phyloP scores from a whole-genome alignment of 306 rosid species.

The Malus fusca region DNA sequence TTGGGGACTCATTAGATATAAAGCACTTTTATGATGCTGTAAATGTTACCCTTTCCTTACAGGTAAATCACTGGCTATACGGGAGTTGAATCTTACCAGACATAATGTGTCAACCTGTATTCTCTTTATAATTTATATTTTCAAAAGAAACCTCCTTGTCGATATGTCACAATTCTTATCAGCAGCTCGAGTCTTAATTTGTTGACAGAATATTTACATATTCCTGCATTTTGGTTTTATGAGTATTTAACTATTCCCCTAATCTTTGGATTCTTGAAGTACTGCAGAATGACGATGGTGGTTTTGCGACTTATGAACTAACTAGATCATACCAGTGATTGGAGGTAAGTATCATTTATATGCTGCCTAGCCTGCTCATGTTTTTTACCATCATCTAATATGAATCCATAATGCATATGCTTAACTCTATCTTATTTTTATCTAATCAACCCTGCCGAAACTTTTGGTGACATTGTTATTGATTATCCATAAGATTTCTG shows the following conservation, averaged over 20 bases:
- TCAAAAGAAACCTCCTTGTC: too few relatives aligned
- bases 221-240: not conserved
- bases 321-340: conserved; percentile 31
- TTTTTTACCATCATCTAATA: not conserved
- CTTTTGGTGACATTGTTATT: conserved; percentile 35
- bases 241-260: not conserved
- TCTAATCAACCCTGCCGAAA: conserved; percentile 35
- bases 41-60: conserved; percentile 63
- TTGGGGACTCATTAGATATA: conserved; percentile 53
- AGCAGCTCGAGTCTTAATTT: not conserved
- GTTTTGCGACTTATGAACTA: conserved; percentile 28
- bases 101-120: not conserved
- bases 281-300: conserved; percentile 27
- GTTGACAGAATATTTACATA: not conserved
- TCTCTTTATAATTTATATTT: too few relatives aligned
- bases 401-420: not conserved
- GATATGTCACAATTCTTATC: not conserved
- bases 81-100: not conserved
- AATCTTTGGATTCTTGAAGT: not conserved
- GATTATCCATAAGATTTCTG: conserved; percentile 28
- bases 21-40: conserved; percentile 53
- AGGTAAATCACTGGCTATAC: conserved; percentile 37
- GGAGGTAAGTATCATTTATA: conserved; percentile 12
- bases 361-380: not conserved
- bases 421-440: not conserved